Percentiles rank a stretch among this genome's conserved stretches.
phyloP scores from a whole-genome alignment of 768 basidiomycete genomes.

The Zangia roseola region DNA sequence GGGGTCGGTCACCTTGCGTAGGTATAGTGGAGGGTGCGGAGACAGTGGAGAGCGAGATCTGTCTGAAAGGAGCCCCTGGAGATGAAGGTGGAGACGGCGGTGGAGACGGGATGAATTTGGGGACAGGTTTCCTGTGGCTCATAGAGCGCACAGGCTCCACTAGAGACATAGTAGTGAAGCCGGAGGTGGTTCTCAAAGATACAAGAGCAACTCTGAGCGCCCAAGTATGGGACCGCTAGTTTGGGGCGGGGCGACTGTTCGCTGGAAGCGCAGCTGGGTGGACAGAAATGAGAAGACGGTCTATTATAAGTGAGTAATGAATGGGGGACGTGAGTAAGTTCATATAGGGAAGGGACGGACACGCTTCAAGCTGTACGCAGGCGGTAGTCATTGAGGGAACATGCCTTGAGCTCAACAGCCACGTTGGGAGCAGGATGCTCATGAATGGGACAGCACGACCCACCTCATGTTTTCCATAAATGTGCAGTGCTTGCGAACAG shows the following conservation, averaged over 20 bases:
- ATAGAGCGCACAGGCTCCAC: slow-evolving; percentile 36
- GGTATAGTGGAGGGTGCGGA: slow-evolving; percentile 16
- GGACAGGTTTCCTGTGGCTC: slow-evolving; percentile 73
- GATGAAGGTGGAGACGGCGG: slow-evolving; percentile 41
- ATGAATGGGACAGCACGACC: slow-evolving; percentile 32
- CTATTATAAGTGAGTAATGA: slow-evolving; percentile 31
- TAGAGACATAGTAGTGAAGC: slow-evolving; percentile 25
- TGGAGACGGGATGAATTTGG: slow-evolving; percentile 64
- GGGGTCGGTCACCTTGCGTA: slow-evolving; percentile 27
- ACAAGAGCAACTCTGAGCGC: slow-evolving; percentile 10
- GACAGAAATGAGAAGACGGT: slow-evolving; percentile 28
- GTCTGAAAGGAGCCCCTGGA: slow-evolving; percentile 33
- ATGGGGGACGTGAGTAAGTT: slow-evolving; percentile 22
- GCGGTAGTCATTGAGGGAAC: slow-evolving; percentile 31
- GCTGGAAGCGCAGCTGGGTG: slow-evolving; percentile 25
- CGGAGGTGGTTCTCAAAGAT: slow-evolving; percentile 4
- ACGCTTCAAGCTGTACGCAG: slow-evolving; percentile 33
- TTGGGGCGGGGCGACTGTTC: slow-evolving; percentile 14
- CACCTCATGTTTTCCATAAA: slow-evolving; percentile 40
- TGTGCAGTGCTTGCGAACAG: slow-evolving; percentile 30
- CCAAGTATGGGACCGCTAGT: slow-evolving; percentile 8
- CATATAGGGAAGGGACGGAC: slow-evolving; percentile 31
- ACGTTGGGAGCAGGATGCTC: slow-evolving; percentile 34
- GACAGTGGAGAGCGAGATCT: slow-evolving; percentile 29
- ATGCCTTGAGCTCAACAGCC: slow-evolving; percentile 36